Evolutionary conservation across 2,329 filamentous ascomycete genomes (phyloP).

Genomic region (Thielaviopsis cerberus): DNA sequence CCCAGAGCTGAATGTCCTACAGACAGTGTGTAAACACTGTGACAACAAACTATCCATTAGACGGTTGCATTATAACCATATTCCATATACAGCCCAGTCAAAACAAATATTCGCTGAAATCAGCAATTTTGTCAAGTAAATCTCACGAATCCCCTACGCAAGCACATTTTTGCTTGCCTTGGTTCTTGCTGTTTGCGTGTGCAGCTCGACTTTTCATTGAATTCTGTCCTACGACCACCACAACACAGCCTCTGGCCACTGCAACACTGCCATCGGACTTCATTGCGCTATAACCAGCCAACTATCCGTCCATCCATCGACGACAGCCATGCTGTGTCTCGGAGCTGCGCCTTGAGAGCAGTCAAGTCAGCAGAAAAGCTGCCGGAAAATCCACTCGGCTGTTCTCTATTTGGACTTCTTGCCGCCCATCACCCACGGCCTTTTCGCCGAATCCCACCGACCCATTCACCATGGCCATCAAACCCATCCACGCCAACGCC

Average conservation of each 20-base stretch:
- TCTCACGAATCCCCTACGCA: not conserved
- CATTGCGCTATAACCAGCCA: conserved; percentile 11
- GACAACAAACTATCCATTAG: not conserved
- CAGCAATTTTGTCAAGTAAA: not conserved
- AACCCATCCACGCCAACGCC: not conserved
- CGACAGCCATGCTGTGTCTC: not conserved
- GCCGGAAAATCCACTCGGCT: not conserved
- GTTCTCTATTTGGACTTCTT: not conserved
- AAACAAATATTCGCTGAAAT: too few relatives aligned
- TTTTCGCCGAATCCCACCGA: not conserved
- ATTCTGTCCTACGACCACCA: not conserved
- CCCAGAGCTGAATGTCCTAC: not conserved
- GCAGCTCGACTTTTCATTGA: not conserved
- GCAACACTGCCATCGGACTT: too few relatives aligned
- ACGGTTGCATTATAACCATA: conserved; percentile 2
- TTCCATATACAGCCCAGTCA: not conserved
- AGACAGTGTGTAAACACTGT: conserved; percentile 12
- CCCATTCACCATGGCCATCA: not conserved
- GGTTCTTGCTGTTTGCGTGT: not conserved
- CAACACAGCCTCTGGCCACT: too few relatives aligned
- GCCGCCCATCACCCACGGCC: not conserved
- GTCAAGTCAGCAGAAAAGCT: not conserved
- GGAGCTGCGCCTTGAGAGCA: not conserved
- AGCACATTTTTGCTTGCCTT: not conserved
- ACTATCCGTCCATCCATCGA: too few relatives aligned